phyloP scores from a whole-genome alignment of 192 early-diverging fungal species.

The Coemansia sp. region DNA sequence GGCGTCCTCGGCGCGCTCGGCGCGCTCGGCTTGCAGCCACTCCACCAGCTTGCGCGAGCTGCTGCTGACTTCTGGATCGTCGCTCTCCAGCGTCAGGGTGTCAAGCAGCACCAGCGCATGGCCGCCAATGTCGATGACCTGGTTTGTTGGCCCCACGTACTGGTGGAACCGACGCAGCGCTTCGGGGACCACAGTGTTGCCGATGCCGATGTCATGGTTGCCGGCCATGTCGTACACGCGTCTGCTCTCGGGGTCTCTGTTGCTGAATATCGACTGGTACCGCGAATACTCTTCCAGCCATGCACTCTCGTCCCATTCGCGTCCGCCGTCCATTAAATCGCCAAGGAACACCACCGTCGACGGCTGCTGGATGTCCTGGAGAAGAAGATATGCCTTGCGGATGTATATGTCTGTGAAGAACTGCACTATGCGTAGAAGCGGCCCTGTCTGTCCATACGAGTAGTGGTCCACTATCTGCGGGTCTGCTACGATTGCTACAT shows the following conservation, averaged over 20 bases:
- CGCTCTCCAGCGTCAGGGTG: conserved; percentile 66
- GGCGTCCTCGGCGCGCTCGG: too few relatives aligned
- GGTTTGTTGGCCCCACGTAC: conserved; percentile 60
- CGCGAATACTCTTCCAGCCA: conserved; percentile 61
- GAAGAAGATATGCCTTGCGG: conserved; percentile 68
- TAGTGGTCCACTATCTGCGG: conserved; percentile 91
- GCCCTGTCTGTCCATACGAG: conserved; percentile 75
- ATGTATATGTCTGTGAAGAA: conserved; percentile 88
- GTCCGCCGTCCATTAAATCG: conserved; percentile 82
- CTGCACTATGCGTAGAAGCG: conserved; percentile 62
- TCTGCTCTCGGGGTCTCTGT: conserved; percentile 17
- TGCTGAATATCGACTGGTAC: conserved; percentile 57
- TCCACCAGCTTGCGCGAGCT: conserved; percentile 17
- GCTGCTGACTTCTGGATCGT: conserved; percentile 10
- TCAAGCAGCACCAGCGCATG: conserved; percentile 76
- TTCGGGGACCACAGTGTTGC: conserved; percentile 53
- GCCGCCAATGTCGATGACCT: conserved; percentile 54
- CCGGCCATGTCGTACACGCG: conserved; percentile 71
- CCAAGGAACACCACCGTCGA: conserved; percentile 74
- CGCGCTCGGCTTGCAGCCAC: conserved; percentile 9
- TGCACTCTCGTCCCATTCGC: conserved; percentile 58
- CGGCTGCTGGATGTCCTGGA: conserved; percentile 62
- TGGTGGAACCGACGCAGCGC: conserved; percentile 54
- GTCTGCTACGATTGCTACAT: conserved; percentile 78
- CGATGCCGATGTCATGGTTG: conserved; percentile 93